Percentiles rank a stretch among this genome's conserved stretches.
phyloP scores from a whole-genome alignment of 148 eudicot genomes.

The Silene uniflora region DNA sequence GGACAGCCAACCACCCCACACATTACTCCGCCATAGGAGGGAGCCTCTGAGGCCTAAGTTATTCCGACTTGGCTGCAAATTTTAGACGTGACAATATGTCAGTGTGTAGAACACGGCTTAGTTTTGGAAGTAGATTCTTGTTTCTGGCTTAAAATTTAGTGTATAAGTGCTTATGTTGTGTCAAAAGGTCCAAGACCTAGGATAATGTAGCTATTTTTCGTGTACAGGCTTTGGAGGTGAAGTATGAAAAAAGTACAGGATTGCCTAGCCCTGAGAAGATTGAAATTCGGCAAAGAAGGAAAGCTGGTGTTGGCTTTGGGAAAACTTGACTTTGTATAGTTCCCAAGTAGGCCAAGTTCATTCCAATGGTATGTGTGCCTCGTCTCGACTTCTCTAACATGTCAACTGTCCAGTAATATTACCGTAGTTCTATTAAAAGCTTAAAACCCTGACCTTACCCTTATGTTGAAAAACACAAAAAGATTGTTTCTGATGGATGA shows the following conservation, averaged over 20 bases:
- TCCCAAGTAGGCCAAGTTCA: neutral
- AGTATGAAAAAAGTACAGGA: slow-evolving; percentile 69
- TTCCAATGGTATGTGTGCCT: neutral
- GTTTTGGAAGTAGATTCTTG: neutral
- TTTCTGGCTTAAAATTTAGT: neutral
- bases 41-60: neutral
- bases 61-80: too few relatives aligned
- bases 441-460: too few relatives aligned
- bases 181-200: neutral
- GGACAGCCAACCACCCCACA: too few relatives aligned
- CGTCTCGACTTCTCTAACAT: neutral
- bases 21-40: neutral
- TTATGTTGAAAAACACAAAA: too few relatives aligned
- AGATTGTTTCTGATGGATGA: too few relatives aligned
- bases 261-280: slow-evolving; percentile 71
- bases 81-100: too few relatives aligned
- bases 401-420: neutral
- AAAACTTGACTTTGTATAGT: slow-evolving; percentile 17
- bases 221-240: slow-evolving; percentile 64
- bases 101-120: too few relatives aligned
- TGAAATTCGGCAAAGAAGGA: slow-evolving; percentile 44
- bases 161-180: neutral
- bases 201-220: neutral
- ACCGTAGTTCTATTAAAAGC: neutral
- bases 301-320: slow-evolving; percentile 69